Percentiles rank a stretch among this genome's conserved stretches.
Conservation (phyloP, 345 rosid species). For the Corchorus capsularis region DNA sequence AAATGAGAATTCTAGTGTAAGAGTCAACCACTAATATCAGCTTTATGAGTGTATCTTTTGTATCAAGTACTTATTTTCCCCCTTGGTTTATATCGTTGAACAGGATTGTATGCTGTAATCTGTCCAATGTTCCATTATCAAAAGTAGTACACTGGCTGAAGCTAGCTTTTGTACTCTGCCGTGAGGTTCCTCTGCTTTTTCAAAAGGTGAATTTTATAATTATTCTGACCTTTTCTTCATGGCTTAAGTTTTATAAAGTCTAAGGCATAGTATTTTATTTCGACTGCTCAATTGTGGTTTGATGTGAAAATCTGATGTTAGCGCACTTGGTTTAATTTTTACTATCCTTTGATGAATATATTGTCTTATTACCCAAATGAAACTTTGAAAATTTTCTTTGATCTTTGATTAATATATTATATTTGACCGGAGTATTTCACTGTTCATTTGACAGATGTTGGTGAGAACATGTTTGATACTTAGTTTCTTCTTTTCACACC, state of each 20-base stretch:
- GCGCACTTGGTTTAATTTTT: not conserved
- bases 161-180: conserved; percentile 77
- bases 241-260: not conserved
- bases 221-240: conserved; percentile 6
- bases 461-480: not conserved
- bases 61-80: conserved; percentile 10
- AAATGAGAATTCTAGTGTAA: conserved; percentile 15
- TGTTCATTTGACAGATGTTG: not conserved
- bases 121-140: conserved; percentile 49
- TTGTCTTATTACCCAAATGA: not conserved
- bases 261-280: not conserved
- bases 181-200: conserved; percentile 71
- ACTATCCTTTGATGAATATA: not conserved
- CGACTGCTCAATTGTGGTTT: conserved; percentile 4
- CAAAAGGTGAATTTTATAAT: conserved; percentile 59
- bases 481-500: not conserved
- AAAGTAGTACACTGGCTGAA: conserved; percentile 65
- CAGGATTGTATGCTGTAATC: conserved; percentile 70
- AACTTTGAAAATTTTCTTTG: not conserved
- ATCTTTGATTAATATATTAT: not conserved
- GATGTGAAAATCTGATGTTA: not conserved
- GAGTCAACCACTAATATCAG: not conserved
- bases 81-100: conserved; percentile 28
- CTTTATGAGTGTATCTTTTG: conserved; percentile 15
- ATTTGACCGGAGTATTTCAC: not conserved